Evolutionary conservation across 106 monocot genomes (phyloP).

Genomic region (Vanilla planifolia): DNA sequence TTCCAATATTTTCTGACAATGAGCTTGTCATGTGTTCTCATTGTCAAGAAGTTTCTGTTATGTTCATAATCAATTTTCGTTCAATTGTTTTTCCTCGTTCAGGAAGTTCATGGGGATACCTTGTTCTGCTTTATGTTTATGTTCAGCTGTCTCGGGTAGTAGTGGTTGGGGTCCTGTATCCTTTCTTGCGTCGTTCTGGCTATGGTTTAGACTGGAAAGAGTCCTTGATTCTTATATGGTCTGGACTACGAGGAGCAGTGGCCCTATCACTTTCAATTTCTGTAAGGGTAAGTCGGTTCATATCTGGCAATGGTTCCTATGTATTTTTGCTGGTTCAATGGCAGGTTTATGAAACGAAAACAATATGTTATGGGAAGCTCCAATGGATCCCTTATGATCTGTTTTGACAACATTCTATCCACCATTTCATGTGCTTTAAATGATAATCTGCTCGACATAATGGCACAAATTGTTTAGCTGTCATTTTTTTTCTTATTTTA

Average conservation of each 20-base stretch:
- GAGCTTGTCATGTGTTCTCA: too few relatives aligned
- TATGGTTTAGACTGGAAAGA: constrained; percentile 97
- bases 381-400: not conserved
- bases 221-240: constrained; percentile 78
- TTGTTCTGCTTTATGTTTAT: constrained; percentile 84
- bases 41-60: too few relatives aligned
- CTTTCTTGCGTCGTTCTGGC: constrained; percentile 74
- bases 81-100: constrained; percentile 8
- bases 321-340: not conserved
- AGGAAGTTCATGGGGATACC: constrained; percentile 90
- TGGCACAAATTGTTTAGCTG: too few relatives aligned
- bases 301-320: not conserved
- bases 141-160: constrained; percentile 73
- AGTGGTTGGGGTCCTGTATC: constrained; percentile 78
- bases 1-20: not conserved
- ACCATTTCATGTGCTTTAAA: too few relatives aligned
- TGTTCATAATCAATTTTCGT: not conserved
- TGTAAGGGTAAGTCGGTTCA: constrained; percentile 58
- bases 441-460: too few relatives aligned
- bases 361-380: not conserved
- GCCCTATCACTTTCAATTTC: constrained; percentile 82
- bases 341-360: not conserved
- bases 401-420: too few relatives aligned
- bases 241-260: constrained; percentile 92
- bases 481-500: too few relatives aligned